Conservation (phyloP, 768 basidiomycete species). For the Kwoniella pini region DNA sequence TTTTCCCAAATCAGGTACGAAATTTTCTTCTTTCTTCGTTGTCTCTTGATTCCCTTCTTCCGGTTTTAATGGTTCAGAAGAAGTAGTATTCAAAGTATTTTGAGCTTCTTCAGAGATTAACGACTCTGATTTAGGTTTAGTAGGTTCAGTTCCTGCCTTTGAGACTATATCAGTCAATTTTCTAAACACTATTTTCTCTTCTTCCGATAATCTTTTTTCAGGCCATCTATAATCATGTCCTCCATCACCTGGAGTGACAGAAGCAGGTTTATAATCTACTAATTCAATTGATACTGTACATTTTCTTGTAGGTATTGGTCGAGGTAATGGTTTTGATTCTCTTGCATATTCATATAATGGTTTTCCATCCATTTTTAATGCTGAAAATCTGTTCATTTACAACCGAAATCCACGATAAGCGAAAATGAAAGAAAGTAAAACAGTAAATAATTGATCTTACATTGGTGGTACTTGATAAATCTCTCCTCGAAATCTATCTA, state of each 20-base stretch:
- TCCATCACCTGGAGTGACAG: conserved; percentile 51
- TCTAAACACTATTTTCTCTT: conserved; percentile 70
- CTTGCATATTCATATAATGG: conserved; percentile 95
- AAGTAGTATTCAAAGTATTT: too few relatives aligned
- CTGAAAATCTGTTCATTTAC: conserved; percentile 94
- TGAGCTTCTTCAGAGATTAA: conserved; percentile 6
- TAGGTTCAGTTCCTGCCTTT: conserved; percentile 23
- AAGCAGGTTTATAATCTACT: conserved; percentile 69
- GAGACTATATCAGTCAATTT: conserved; percentile 60
- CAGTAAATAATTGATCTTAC: conserved; percentile 57
- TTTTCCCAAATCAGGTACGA: conserved; percentile 33
- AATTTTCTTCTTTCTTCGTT: neutral
- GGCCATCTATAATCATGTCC: conserved; percentile 81
- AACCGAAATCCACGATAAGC: too few relatives aligned
- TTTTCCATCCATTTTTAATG: conserved; percentile 96
- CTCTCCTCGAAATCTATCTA: conserved; percentile 77
- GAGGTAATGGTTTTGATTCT: conserved; percentile 82
- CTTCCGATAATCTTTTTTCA: conserved; percentile 65
- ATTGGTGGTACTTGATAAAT: conserved; percentile 91
- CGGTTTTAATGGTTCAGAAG: neutral
- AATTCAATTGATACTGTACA: conserved; percentile 80
- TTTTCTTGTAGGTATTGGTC: conserved; percentile 84
- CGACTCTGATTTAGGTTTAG: neutral
- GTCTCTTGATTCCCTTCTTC: neutral
- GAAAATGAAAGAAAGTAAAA: neutral